Percentiles rank a stretch among this genome's conserved stretches.
phyloP scores from a whole-genome alignment of 179 eudicot genomes.

The Camellia oleifera region DNA sequence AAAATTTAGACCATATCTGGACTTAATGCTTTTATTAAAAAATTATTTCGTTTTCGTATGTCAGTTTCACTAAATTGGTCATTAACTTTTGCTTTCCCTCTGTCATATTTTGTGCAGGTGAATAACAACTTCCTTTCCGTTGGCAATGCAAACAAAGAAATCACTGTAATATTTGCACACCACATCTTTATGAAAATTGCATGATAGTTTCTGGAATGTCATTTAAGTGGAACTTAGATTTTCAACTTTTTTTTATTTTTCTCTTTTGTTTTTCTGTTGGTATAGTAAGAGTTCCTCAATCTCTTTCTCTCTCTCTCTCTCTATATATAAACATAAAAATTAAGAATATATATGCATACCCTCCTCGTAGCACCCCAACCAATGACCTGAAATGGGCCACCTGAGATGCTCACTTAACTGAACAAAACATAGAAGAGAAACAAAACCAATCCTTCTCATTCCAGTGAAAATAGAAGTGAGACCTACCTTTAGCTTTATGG shows the following conservation, averaged over 20 bases:
- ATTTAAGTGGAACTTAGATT: not conserved
- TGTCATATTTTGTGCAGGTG: conserved; percentile 47
- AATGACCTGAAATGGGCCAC: not conserved
- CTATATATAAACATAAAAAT: not conserved
- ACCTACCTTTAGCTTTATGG: too few species aligned
- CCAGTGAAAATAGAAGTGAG: not conserved
- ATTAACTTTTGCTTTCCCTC: not conserved
- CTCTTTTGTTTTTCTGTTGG: not conserved
- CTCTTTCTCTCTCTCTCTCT: too few species aligned
- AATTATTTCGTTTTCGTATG: not conserved
- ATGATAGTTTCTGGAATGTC: not conserved
- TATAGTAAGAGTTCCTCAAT: too few species aligned
- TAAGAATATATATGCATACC: not conserved
- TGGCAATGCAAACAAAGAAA: conserved; percentile 90
- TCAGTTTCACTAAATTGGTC: conserved; percentile 1
- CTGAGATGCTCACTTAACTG: conserved; percentile 5
- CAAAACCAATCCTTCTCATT: not conserved
- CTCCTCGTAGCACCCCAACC: not conserved
- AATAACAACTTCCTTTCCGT: conserved; percentile 92
- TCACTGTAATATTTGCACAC: conserved; percentile 50
- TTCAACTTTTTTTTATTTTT: not conserved
- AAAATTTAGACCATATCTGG: not conserved
- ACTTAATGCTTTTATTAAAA: not conserved
- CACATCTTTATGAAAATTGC: conserved; percentile 2
- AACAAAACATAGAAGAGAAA: not conserved